phyloP scores from a whole-genome alignment of 805 yeast species.

The Maudiozyma saulgeensis region DNA sequence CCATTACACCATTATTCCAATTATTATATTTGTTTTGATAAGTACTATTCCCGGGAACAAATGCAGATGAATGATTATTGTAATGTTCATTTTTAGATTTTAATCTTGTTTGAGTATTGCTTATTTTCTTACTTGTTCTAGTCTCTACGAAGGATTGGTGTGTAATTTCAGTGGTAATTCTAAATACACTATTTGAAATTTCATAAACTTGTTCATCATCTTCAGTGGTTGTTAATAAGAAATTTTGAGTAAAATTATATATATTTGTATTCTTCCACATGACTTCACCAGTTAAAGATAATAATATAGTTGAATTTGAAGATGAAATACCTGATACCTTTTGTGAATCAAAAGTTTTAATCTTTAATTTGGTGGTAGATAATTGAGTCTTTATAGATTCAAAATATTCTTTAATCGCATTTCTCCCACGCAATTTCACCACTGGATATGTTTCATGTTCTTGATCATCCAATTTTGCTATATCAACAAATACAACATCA shows the following conservation, averaged over 20 bases:
- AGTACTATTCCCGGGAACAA: neutral
- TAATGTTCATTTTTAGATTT: neutral
- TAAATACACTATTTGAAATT: constrained; percentile 56
- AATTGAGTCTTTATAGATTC: constrained; percentile 30
- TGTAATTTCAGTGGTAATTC: constrained; percentile 31
- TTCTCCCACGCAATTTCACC: constrained; percentile 27
- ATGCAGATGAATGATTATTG: neutral
- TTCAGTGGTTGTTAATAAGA: constrained; percentile 44
- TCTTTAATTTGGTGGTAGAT: constrained; percentile 30
- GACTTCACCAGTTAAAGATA: constrained; percentile 2
- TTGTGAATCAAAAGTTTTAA: constrained; percentile 1
- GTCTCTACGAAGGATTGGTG: neutral
- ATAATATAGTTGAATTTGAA: neutral
- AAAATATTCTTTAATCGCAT: constrained; percentile 34
- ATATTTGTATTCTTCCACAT: constrained; percentile 35
- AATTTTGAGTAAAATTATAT: constrained; percentile 56
- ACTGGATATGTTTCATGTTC: constrained; percentile 26
- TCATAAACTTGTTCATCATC: constrained; percentile 40
- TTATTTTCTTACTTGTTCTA: neutral
- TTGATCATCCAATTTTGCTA: constrained; percentile 23
- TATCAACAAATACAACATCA: constrained; percentile 30
- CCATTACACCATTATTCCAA: neutral
- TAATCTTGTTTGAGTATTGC: neutral
- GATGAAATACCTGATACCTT: neutral
- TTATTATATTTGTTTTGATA: neutral